Evolutionary conservation across 345 rosid genomes (phyloP).

Genomic region (Zanthoxylum bungeanum): DNA sequence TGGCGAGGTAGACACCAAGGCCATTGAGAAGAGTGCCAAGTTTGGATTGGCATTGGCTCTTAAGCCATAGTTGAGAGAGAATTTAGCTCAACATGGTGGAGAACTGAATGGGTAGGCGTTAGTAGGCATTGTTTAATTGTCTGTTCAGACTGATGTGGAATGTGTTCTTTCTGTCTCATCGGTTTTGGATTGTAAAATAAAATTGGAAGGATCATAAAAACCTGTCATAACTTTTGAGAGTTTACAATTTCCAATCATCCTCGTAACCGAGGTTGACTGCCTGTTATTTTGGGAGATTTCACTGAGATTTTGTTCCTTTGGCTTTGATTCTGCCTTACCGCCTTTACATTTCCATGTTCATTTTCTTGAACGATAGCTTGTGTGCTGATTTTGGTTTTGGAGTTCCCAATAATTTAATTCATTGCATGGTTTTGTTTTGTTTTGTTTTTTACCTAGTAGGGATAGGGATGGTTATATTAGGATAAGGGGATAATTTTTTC

Average conservation of each 20-base stretch:
- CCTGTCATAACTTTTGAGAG: slow-evolving; percentile 4
- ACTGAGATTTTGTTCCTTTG: not conserved
- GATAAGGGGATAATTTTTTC: too few species aligned
- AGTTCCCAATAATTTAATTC: not conserved
- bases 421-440: not conserved
- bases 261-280: slow-evolving; percentile 10
- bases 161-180: slow-evolving; percentile 12
- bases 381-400: not conserved
- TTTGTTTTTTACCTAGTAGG: too few species aligned
- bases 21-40: slow-evolving; percentile 80
- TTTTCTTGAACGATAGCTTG: not conserved
- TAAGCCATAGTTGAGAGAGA: slow-evolving; percentile 55
- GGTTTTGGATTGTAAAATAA: slow-evolving; percentile 36
- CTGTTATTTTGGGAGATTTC: slow-evolving; percentile 3
- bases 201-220: slow-evolving; percentile 19
- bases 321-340: too few species aligned
- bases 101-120: slow-evolving; percentile 10
- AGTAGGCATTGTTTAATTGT: slow-evolving; percentile 16
- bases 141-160: slow-evolving; percentile 21
- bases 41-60: slow-evolving; percentile 85
- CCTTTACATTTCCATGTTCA: not conserved
- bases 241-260: not conserved
- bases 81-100: not conserved
- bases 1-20: slow-evolving; percentile 86
- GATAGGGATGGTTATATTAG: too few species aligned